Evolutionary conservation across 495 filamentous ascomycete species (phyloP), one percentile per base, ranked within the genome.

Genomic region (Staphylotrichum longicolle): DNA sequence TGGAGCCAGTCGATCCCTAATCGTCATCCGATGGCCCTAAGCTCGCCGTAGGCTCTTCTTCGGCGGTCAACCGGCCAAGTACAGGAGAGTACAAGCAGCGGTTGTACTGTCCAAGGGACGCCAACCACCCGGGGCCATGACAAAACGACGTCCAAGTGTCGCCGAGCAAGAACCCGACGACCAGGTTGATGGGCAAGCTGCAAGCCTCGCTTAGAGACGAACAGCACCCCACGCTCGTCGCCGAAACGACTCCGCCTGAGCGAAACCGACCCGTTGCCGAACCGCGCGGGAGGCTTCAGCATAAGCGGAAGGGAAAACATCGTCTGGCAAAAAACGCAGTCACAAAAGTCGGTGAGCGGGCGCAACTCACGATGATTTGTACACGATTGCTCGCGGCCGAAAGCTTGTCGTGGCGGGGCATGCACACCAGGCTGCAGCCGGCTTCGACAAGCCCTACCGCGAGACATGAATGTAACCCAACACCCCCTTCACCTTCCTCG

Each of bases 271-370:
- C 40, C 30, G 34, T 27, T 61, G 50, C 41, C 49, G 33, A 42
- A 42, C 27, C 35, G 52, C 48, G 40, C 40, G 33, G 39, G n/a
- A 11, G 8, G 7, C 40, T 15, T 11, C 20, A 33, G 53, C 3
- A 5, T 20, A 30, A 52, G n/a, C 50, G 50, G 50, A 27, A 33
- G 7, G 42, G 30, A 44, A 5, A 6, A 6, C 32, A 58, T 30
- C 20, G 35, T 20, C 15, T 48, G 6, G 59, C 34, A 33, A 11
- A 45, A 62, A 39, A 60, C 63, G 66, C 56, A 65, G 62, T 57
- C 52, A 54, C 54, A 65, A 63, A 65, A 65, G 60, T 65, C 66
- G 66, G 66, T 68, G 66, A 68, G 56, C 33, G 35, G 33, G 42
- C 46, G 45, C 37, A 27, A 50, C 51, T 40, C 11, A 35, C 45